Evolutionary conservation across 805 yeast genomes (phyloP), one percentile per base, ranked within the genome.

Genomic region (Candida berthetii): DNA sequence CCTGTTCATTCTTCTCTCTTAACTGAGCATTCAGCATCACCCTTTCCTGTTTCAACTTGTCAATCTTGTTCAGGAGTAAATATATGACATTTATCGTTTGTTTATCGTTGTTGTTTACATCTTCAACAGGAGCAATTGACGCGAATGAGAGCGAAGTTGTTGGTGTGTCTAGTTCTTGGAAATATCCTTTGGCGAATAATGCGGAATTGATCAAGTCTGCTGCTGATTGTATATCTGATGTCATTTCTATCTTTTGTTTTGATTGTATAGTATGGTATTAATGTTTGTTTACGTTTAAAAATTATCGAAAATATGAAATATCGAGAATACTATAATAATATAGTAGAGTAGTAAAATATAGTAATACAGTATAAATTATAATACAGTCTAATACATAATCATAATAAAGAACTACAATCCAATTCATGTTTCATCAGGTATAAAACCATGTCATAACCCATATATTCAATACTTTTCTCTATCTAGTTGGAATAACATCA

Each of bases 161-260:
- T 9, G 22, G 35, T 9, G 13, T 18, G 4, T 11, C 41, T 11
- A 17, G 14, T 13, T 31, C 25, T 10, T 37, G 42, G 16, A 48
- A 39, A 27, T 40, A 48, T 0, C 53, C 53, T 27, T 49, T 49
- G 3, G 50, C 42, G 16, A 25, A 44, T 3, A 49, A 38, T 0
- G 39, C 18, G 1, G 51, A 41, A 34, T 49, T 49, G 1, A 49
- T 28, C 8, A 47, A 17, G 10, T 42, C 53, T 16, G 51, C 40
- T 7, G 48, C 53, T 3, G 48, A 47, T 9, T 40, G 36, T 19
- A 36, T 27, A 15, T 48, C 49, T 6, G 25, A 22, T 9, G 9
- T 22, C 8, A 32, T 29, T 15, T n/a, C 31, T 15, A 36, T 41
- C 35, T 36, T 44, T 33, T 19, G 7, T 19, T 24, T 10, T n/a